Conservation (phyloP, 345 rosid genomes). For the Nasturtium officinale region DNA sequence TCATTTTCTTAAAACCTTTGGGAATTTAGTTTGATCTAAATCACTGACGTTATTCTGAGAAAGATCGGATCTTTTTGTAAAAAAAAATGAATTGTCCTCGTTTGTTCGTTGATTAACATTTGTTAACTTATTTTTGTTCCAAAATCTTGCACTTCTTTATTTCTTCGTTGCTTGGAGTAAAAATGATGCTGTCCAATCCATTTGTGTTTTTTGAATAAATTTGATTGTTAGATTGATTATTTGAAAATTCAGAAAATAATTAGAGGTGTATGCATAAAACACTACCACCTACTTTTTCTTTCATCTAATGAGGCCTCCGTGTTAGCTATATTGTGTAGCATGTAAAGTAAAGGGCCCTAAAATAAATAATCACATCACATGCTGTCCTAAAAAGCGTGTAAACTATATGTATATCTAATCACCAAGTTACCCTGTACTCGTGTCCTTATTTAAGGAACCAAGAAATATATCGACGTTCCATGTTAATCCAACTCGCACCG, state of each 20-base stretch:
- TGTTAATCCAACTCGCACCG: not conserved
- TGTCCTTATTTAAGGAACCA: not conserved
- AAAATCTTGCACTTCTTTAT: conserved; percentile 11
- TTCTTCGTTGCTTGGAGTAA: conserved; percentile 32
- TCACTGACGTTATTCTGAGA: conserved; percentile 28
- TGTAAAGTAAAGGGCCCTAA: not conserved
- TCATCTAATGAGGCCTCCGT: conserved; percentile 29
- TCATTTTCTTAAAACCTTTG: conserved; percentile 9
- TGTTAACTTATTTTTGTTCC: conserved; percentile 15
- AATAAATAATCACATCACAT: conserved; percentile 17
- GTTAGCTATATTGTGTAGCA: not conserved
- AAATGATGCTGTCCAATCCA: not conserved
- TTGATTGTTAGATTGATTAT: not conserved
- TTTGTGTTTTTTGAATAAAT: not conserved
- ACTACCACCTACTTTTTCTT: conserved; percentile 24
- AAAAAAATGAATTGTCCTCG: conserved; percentile 10
- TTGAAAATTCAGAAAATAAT: not conserved
- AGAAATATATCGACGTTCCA: not conserved
- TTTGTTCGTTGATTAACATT: conserved; percentile 22
- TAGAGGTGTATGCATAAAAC: not conserved
- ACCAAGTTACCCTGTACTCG: conserved; percentile 3
- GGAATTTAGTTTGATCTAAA: conserved; percentile 35
- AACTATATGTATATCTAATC: not conserved
- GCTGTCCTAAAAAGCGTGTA: not conserved
- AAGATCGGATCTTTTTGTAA: conserved; percentile 30